Conservation (phyloP, 139 green algal genomes). For the Tetraselmis chui region DNA sequence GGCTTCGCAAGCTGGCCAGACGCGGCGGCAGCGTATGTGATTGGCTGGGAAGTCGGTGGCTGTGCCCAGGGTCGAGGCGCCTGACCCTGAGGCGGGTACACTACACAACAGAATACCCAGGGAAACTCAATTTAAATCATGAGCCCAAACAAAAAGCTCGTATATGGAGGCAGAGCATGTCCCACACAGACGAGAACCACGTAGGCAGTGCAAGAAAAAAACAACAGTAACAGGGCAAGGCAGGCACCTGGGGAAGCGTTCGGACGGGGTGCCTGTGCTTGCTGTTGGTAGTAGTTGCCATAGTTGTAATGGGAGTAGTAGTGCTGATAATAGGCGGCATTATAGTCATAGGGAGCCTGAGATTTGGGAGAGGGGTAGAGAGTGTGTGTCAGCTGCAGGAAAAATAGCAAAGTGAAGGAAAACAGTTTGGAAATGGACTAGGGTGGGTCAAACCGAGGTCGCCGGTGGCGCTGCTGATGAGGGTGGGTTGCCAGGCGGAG, state of each 20-base stretch:
- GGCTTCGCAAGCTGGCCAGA: not conserved
- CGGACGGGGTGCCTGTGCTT: too few species aligned
- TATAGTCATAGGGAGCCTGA: not conserved
- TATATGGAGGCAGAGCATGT: too few species aligned
- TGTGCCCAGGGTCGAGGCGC: not conserved
- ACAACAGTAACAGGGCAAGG: too few species aligned
- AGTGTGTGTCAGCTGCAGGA: too few species aligned
- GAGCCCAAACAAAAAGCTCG: too few species aligned
- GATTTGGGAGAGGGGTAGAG: not conserved
- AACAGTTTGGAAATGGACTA: not conserved
- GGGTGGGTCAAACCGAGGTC: not conserved
- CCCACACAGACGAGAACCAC: too few species aligned
- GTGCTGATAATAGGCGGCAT: constrained; percentile 9
- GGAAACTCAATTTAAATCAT: too few species aligned
- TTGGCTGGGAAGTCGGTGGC: not conserved
- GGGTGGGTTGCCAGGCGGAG: not conserved
- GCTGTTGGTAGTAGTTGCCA: not conserved
- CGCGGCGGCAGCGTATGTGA: not conserved
- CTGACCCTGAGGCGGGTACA: not conserved
- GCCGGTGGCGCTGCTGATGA: not conserved
- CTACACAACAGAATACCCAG: too few species aligned
- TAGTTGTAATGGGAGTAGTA: constrained; percentile 5
- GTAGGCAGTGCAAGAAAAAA: too few species aligned
- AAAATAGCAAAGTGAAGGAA: too few species aligned
- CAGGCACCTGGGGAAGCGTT: too few species aligned